Base-by-base conservation (phyloP, 192 early-diverging fungal genomes). In the Coemansia sp. region DNA sequence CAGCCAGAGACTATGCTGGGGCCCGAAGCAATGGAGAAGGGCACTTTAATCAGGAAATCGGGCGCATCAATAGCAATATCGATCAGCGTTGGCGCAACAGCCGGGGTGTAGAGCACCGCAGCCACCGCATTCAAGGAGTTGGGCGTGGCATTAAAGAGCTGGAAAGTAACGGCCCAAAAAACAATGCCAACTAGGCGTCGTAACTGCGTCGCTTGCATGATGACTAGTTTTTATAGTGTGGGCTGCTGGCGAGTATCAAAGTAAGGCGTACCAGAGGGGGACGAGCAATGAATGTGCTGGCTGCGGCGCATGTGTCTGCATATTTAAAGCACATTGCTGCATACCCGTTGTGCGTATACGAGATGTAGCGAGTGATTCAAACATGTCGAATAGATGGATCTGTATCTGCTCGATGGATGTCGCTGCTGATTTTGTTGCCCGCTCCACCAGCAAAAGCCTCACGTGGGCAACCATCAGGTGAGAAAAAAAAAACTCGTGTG, bases 41-140 rank as follows among this genome's bases (percentile, higher is more conserved):
- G 77, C 21, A 80, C 61, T 7, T 40, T 50, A 36, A 66, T 63
- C 5, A 80, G 51, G 14, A 80, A 74, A 6, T 50, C 69, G 5
- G 77, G 77, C 0, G 48, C 59, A 16, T 35, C 50, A 3, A 71
- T 38, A 13, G 38, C 42, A 8, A 80, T 65, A 13, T 71, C 71
- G 16, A 72, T 59, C 2, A 24, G 21, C 66, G 66, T 50, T 31
- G 65, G 36, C 16, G 24, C 28, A 60, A 37, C 23, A 26, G 43
- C 31, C 11, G 23, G 24, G 3, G 9, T 24, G 26, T 24, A 50
- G 23, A 26, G 48, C 48, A 24, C 48, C 0, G 48, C 48, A 5
- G n/a, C 20, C 14, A n/a, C 39, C 7, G 48, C 3, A 50, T 21
- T 50, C 48, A 23, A 20, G 18, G 43, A 45, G 5, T 0, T 14